Evolutionary conservation across 2,329 filamentous ascomycete species (phyloP), one percentile per base, ranked within the genome.

Genomic region (Rhytidhysteron rufulum): DNA sequence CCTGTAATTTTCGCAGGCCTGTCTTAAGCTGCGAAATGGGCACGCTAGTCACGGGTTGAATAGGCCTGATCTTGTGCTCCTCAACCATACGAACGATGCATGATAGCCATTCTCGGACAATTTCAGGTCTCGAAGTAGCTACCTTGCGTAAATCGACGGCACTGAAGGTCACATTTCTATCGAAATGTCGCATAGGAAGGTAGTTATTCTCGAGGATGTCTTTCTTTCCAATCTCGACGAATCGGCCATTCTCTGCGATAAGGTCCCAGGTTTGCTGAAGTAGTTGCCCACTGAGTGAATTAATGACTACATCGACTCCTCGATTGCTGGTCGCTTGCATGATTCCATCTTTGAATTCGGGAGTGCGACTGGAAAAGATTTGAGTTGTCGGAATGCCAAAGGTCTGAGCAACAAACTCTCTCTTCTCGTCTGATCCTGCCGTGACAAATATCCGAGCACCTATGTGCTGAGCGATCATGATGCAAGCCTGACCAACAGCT

Each of bases 211-310:
- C 9, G 11, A 36, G 7, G 18, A 36, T 30, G 20, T 36, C 34
- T 8, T 21, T 30, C 16, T 36, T 36, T 8, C 34, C 18, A 7
- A 36, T 19, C 34, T 36, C 34, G 8, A 36, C 33, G 19, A 24
- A 15, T 16, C 13, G 5, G 8, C 39, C 39, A 35, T n/a, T 20
- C 37, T 43, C 25, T 1, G 70, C 70, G 2, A 75, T 54, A 27
- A 68, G 72, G 7, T 60, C 45, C 70, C 69, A 76, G 0, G 63
- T 69, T 1, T 63, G 61, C 9, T 39, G 33, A 6, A 57, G 40
- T 4, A 41, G 21, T 9, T 50, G 43, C 9, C 54, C 55, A 18
- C 42, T 35, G 31, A 15, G 31, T 15, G 31, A 33, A 40, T 60
- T 60, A 34, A 60, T 32, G 9, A 55, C 41, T 5, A 58, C 49